These are phyloP conservation scores for Calonectria multiphialidica DNA, from an alignment of 2,329 filamentous ascomycete genomes.

Conservation along the genomic window DNA sequence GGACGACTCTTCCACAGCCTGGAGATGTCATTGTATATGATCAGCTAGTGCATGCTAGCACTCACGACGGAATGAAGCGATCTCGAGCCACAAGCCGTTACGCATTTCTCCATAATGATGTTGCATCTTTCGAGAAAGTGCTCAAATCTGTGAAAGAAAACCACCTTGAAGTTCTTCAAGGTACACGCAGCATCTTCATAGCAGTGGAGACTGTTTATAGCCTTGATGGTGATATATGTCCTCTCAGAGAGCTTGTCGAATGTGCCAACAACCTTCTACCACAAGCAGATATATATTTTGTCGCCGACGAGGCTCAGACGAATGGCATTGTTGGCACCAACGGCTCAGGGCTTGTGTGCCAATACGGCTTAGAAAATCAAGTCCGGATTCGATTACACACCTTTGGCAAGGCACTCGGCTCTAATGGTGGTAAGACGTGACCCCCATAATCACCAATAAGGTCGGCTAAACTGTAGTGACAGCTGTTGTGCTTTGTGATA, in stretches of 20 bases:
- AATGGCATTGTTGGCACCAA: not conserved
- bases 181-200: constrained; percentile 51
- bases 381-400: constrained; percentile 64
- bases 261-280: constrained; percentile 49
- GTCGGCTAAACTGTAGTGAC: not conserved
- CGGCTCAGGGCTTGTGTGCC: constrained; percentile 62
- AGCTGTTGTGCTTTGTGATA: constrained; percentile 37
- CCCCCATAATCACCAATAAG: too few relatives aligned
- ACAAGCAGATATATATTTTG: constrained; percentile 57
- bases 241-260: constrained; percentile 52
- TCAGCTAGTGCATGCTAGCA: constrained; percentile 75
- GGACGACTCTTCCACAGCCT: constrained; percentile 61
- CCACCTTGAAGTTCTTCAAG: constrained; percentile 46
- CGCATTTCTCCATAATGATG: constrained; percentile 60
- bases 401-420: constrained; percentile 64
- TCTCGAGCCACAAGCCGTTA: constrained; percentile 61
- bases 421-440: constrained; percentile 44
- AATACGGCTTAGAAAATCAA: constrained; percentile 59
- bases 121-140: constrained; percentile 50
- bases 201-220: constrained; percentile 59
- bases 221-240: constrained; percentile 61
- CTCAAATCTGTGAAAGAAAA: constrained; percentile 46
- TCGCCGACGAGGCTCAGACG: constrained; percentile 68
- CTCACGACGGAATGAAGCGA: constrained; percentile 73
- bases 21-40: constrained; percentile 73